These are phyloP conservation scores for Bruguiera sexangula DNA, from an alignment of 345 rosid genomes.

Conservation along the genomic window DNA sequence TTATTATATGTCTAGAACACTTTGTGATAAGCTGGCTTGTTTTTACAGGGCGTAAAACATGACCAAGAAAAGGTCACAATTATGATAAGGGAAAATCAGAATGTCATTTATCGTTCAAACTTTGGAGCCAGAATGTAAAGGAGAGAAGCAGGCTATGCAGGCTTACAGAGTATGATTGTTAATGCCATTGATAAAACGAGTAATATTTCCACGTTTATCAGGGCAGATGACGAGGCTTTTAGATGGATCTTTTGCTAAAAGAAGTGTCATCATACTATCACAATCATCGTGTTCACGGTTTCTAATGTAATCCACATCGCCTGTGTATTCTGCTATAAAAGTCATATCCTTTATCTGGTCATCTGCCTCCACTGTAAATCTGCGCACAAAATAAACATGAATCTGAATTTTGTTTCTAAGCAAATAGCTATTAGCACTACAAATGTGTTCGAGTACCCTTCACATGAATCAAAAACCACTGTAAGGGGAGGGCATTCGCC, in stretches of 20 bases:
- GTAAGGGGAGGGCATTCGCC: slow-evolving; percentile 84
- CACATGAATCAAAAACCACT: slow-evolving; percentile 79
- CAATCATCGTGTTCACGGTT: slow-evolving; percentile 81
- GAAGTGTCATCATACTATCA: slow-evolving; percentile 92
- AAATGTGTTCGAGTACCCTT: slow-evolving; percentile 56
- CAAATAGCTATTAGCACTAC: slow-evolving; percentile 10
- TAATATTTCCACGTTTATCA: slow-evolving; percentile 81
- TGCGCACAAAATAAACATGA: slow-evolving; percentile 33
- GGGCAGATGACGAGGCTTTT: slow-evolving; percentile 81
- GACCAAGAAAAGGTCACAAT: neutral
- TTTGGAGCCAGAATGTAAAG: neutral
- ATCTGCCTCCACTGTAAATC: slow-evolving; percentile 86
- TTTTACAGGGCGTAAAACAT: slow-evolving; percentile 1
- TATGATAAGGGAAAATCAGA: neutral
- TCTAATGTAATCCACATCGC: slow-evolving; percentile 82
- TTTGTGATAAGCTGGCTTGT: neutral
- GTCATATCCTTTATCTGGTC: slow-evolving; percentile 81
- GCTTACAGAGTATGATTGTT: slow-evolving; percentile 84
- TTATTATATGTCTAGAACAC: neutral
- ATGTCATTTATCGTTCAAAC: neutral
- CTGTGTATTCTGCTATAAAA: slow-evolving; percentile 74
- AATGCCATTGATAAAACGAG: slow-evolving; percentile 86
- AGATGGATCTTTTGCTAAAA: slow-evolving; percentile 57
- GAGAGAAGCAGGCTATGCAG: slow-evolving; percentile 11
- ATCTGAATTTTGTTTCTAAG: slow-evolving; percentile 6